Evolutionary conservation across 1,284 basidiomycete genomes (phyloP).

Genomic region (Bondarzewia mesenterica): DNA sequence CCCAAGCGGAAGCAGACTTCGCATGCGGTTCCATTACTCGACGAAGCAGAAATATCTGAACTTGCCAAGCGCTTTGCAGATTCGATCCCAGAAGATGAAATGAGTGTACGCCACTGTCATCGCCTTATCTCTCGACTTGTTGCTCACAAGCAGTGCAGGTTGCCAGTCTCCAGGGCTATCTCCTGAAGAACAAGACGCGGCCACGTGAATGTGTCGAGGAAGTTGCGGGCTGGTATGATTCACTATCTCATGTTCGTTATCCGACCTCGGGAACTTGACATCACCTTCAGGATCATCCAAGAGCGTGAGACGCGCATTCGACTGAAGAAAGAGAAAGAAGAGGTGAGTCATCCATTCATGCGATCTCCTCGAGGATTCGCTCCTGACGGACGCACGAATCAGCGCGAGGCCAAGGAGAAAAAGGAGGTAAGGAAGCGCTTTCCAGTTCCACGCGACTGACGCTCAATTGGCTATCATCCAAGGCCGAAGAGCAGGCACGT

Average conservation of each 20-base stretch:
- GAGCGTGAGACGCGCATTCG: constrained; percentile 77
- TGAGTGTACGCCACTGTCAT: constrained; percentile 52
- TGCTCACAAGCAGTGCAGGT: constrained; percentile 37
- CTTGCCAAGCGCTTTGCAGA: constrained; percentile 73
- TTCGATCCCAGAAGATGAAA: constrained; percentile 71
- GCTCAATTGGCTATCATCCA: not conserved
- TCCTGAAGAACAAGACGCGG: constrained; percentile 78
- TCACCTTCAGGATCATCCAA: constrained; percentile 43
- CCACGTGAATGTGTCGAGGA: constrained; percentile 76
- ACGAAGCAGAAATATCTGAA: constrained; percentile 62
- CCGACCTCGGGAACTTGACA: constrained; percentile 7
- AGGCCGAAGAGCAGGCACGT: constrained; percentile 32
- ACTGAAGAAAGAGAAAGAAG: constrained; percentile 78
- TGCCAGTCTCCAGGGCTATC: constrained; percentile 76
- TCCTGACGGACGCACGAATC: constrained; percentile 17
- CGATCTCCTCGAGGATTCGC: constrained; percentile 8
- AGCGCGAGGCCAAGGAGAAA: constrained; percentile 72
- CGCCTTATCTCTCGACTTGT: not conserved
- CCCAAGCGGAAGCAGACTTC: constrained; percentile 54
- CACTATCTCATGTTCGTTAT: constrained; percentile 6
- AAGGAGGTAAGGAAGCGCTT: constrained; percentile 38
- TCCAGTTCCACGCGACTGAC: not conserved
- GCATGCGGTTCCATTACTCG: constrained; percentile 58
- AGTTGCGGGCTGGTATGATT: constrained; percentile 50
- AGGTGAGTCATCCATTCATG: constrained; percentile 35